A percentile compares a stretch with the other conserved stretches of the same genome.
phyloP scores from a whole-genome alignment of 2,329 filamentous ascomycete species.

The Fusarium chlamydosporum region DNA sequence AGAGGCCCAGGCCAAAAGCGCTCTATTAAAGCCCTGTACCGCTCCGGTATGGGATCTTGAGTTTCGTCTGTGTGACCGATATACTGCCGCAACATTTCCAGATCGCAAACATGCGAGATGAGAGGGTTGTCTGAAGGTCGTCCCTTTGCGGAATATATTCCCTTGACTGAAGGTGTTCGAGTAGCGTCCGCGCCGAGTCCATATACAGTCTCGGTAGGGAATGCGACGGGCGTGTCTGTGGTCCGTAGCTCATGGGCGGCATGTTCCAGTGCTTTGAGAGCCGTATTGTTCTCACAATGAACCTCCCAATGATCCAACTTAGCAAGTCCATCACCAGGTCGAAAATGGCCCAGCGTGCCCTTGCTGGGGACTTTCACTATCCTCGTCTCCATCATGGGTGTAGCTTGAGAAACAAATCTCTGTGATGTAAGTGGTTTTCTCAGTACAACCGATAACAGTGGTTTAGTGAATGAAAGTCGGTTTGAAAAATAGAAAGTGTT shows the following conservation, averaged over 20 bases:
- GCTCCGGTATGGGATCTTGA: slow-evolving; percentile 71
- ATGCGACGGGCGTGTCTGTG: slow-evolving; percentile 84
- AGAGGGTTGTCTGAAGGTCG: slow-evolving; percentile 94
- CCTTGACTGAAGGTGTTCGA: slow-evolving; percentile 82
- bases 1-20: slow-evolving; percentile 95
- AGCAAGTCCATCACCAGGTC: slow-evolving; percentile 47
- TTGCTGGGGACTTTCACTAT: slow-evolving; percentile 56
- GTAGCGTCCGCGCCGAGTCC: slow-evolving; percentile 97
- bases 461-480: slow-evolving; percentile 11
- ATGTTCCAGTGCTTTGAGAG: slow-evolving; percentile 65
- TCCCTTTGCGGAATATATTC: slow-evolving; percentile 94
- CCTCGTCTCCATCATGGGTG: slow-evolving; percentile 57
- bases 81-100: slow-evolving; percentile 79
- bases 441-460: slow-evolving; percentile 4
- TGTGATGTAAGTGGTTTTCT: slow-evolving; percentile 51
- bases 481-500: slow-evolving; percentile 9
- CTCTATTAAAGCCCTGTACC: slow-evolving; percentile 83
- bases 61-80: slow-evolving; percentile 57
- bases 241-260: slow-evolving; percentile 76
- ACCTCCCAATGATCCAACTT: slow-evolving; percentile 62
- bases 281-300: slow-evolving; percentile 49
- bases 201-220: slow-evolving; percentile 98
- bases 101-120: slow-evolving; percentile 90
- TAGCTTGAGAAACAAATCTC: slow-evolving; percentile 28
- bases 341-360: slow-evolving; percentile 56